Base-by-base conservation (phyloP, 148 eudicot genomes). In the Pouteria glomerata region DNA sequence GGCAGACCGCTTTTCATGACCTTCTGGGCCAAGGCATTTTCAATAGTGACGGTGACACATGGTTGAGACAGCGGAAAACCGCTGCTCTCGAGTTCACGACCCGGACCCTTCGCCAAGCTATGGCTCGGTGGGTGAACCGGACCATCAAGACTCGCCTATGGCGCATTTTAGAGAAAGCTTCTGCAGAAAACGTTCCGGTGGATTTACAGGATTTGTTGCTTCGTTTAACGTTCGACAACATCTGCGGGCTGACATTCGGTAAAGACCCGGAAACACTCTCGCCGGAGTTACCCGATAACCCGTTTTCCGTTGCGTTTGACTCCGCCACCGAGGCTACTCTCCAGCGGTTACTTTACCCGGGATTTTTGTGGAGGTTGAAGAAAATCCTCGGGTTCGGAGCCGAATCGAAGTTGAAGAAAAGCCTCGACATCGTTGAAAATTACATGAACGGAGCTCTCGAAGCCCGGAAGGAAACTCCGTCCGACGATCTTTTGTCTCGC, bases 11-110 rank as follows among this genome's bases (percentile, higher is more conserved):
- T 11, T 93, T 93, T 59, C 96, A 90, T 47, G 98, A 93, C 71
- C 81, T 93, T 34, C 74, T 93, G 6, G 98, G 98, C 18, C 88
- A 93, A 68, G 98, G 98, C 0, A 93, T 93, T 18, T 93, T 90
- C 67, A 90, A 90, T 64, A 85, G 90, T 8, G 96, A 93, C 24
- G 96, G 98, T 14, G 92, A 90, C 1, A 88, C 93, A 8, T 93
- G 98, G 98, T 83, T 90, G 4, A 77, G 88, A 10, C 98, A 90
- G 53, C 78, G 98, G 26, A 93, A 93, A 66, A 93, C 96, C 6
- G 98, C 96, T 0, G 98, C 96, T 15, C 90, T 90, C 0, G 98
- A 93, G 69, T 93, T 93, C 72, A 93, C 98, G 0, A 93, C 96
- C 6, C 74, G 96, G 45, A 93, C 96, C 0, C 88, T 93, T 3